phyloP scores from a whole-genome alignment of 768 basidiomycete species.

The Psilocybe tampanensis region DNA sequence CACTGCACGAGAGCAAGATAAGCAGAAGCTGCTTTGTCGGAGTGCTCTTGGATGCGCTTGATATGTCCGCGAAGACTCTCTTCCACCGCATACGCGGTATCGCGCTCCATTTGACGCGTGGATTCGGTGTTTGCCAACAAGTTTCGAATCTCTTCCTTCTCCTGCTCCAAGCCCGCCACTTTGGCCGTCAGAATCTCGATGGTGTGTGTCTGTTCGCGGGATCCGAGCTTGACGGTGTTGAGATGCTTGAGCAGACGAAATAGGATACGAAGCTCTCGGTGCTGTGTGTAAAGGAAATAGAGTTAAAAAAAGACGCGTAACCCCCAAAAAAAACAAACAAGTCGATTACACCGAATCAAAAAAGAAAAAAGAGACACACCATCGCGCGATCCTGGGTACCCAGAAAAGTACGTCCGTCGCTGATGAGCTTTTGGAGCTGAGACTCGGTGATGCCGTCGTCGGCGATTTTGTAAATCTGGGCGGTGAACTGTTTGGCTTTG shows the following conservation, averaged over 20 bases:
- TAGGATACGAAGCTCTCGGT: slow-evolving; percentile 51
- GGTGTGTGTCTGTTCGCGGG: background rate
- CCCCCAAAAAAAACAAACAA: background rate
- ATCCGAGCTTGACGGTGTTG: slow-evolving; percentile 30
- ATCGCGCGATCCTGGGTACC: slow-evolving; percentile 44
- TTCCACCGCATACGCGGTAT: slow-evolving; percentile 53
- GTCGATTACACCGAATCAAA: background rate
- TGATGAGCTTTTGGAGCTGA: slow-evolving; percentile 50
- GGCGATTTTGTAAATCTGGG: slow-evolving; percentile 54
- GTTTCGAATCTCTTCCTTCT: slow-evolving; percentile 35
- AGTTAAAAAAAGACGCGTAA: slow-evolving; percentile 5
- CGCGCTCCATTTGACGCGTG: slow-evolving; percentile 48
- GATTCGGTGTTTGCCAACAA: background rate
- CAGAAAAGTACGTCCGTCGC: slow-evolving; percentile 52
- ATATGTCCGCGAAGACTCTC: slow-evolving; percentile 42
- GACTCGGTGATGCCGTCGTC: slow-evolving; percentile 57
- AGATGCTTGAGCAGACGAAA: slow-evolving; percentile 53
- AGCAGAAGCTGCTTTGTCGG: slow-evolving; percentile 42
- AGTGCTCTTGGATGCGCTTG: slow-evolving; percentile 38
- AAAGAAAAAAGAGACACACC: slow-evolving; percentile 38
- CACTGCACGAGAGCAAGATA: slow-evolving; percentile 43
- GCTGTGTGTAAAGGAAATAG: slow-evolving; percentile 32
- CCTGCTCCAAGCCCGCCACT: slow-evolving; percentile 34
- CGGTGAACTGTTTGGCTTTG: slow-evolving; percentile 54
- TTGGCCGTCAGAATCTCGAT: slow-evolving; percentile 26